Percentiles rank a stretch among this genome's conserved stretches.
phyloP scores from a whole-genome alignment of 2,329 filamentous ascomycete genomes.

The Zasmidium citrigriseum region DNA sequence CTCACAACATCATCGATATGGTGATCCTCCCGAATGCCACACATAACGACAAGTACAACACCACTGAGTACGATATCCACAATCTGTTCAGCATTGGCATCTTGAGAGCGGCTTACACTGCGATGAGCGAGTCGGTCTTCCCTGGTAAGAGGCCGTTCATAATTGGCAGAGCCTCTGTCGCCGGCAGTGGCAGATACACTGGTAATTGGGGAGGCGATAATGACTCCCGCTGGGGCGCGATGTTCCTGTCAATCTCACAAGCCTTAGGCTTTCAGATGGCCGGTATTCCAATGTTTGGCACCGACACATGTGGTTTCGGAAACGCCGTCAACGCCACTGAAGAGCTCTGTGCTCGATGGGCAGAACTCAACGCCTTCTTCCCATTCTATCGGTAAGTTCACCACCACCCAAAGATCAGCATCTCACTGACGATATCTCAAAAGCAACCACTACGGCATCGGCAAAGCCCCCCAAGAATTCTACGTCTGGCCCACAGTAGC shows the following conservation, averaged over 20 bases:
- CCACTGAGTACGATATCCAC: slow-evolving; percentile 31
- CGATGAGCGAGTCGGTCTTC: slow-evolving; percentile 21
- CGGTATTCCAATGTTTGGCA: slow-evolving; percentile 32
- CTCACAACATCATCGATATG: slow-evolving; percentile 23
- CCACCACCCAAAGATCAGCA: slow-evolving; percentile 23
- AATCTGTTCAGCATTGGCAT: slow-evolving; percentile 30
- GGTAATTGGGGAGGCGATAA: slow-evolving; percentile 35
- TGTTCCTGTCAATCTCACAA: slow-evolving; percentile 31
- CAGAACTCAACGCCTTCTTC: slow-evolving; percentile 62
- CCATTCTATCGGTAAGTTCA: slow-evolving; percentile 60
- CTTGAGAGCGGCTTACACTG: slow-evolving; percentile 28
- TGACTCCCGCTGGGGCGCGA: slow-evolving; percentile 25
- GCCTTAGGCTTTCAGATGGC: slow-evolving; percentile 28
- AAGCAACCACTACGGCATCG: slow-evolving; percentile 67
- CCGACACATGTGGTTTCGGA: slow-evolving; percentile 30
- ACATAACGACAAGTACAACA: slow-evolving; percentile 27
- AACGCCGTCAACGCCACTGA: slow-evolving; percentile 20
- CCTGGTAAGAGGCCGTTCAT: slow-evolving; percentile 30
- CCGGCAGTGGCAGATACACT: slow-evolving; percentile 23
- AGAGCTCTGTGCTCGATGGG: slow-evolving; percentile 31
- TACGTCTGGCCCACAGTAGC: slow-evolving; percentile 66
- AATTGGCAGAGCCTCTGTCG: slow-evolving; percentile 27
- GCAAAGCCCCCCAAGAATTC: slow-evolving; percentile 64
- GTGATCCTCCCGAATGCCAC: slow-evolving; percentile 27
- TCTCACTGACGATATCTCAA: background rate